phyloP scores from a whole-genome alignment of 139 green algal genomes.

The Astrephomene gubernaculifera region DNA sequence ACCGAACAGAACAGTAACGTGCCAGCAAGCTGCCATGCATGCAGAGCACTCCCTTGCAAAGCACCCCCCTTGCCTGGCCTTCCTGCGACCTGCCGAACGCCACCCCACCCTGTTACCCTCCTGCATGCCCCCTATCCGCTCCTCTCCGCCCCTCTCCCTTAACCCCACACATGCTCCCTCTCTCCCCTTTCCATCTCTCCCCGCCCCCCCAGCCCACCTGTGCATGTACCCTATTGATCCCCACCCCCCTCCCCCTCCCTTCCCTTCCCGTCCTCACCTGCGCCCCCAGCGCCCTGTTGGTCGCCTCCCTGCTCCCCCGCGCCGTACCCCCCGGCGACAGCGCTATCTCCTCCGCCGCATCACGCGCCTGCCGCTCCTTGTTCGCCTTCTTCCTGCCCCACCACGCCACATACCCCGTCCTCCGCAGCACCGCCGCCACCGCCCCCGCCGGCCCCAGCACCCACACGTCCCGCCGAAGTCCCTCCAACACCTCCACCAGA shows the following conservation, averaged over 20 bases:
- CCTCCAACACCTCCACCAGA: neutral
- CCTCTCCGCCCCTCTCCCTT: too few species aligned
- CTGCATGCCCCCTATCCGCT: too few species aligned
- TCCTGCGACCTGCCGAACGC: too few species aligned
- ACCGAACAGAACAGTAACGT: too few species aligned
- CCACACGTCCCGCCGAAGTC: neutral
- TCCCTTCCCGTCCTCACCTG: neutral
- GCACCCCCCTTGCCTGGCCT: neutral
- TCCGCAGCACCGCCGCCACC: neutral
- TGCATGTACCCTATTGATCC: too few species aligned
- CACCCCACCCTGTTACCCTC: too few species aligned
- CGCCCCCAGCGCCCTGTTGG: neutral
- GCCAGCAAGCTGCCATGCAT: too few species aligned
- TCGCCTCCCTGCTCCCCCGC: neutral
- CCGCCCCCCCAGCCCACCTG: too few species aligned
- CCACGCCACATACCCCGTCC: neutral
- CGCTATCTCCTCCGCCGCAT: neutral
- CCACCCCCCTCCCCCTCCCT: too few species aligned
- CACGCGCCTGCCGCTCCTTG: neutral
- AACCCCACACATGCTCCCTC: too few species aligned
- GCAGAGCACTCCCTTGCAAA: too few species aligned
- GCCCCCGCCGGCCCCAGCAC: constrained; percentile 4
- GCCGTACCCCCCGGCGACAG: neutral
- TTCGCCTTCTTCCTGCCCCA: neutral
- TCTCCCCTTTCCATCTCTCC: too few species aligned